Conservation (phyloP, 257 asterid species). For the Primulina eburnea region DNA sequence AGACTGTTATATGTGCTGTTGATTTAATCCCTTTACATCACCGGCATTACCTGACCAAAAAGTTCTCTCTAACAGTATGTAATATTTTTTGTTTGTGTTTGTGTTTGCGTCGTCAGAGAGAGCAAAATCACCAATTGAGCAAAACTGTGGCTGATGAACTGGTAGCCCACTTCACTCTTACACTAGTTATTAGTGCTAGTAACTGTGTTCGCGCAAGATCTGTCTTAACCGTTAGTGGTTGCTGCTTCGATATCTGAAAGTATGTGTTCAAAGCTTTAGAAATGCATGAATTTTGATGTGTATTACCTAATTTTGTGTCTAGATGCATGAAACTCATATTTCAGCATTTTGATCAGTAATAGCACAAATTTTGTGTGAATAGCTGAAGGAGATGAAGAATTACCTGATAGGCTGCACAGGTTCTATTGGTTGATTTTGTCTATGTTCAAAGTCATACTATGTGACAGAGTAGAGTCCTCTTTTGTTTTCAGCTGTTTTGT, state of each 20-base stretch:
- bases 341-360: neutral
- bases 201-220: neutral
- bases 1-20: slow-evolving; percentile 14
- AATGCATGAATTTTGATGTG: slow-evolving; percentile 14
- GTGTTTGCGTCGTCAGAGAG: slow-evolving; percentile 35
- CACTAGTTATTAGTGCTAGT: slow-evolving; percentile 11
- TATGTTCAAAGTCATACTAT: no score
- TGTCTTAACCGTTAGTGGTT: slow-evolving; percentile 8
- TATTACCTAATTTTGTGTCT: no score
- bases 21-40: neutral
- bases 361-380: no score
- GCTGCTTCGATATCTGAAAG: slow-evolving; percentile 16
- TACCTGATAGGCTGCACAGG: no score
- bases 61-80: slow-evolving; percentile 12
- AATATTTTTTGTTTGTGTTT: slow-evolving; percentile 8
- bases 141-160: slow-evolving; percentile 46
- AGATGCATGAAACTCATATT: slow-evolving; percentile 6
- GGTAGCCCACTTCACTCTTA: slow-evolving; percentile 32
- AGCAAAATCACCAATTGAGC: slow-evolving; percentile 39
- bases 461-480: no score
- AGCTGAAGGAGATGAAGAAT: no score
- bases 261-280: neutral
- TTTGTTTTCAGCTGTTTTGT: no score
- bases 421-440: no score
- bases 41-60: neutral